Conservation (phyloP, 1,284 basidiomycete genomes). For the Marasmius sp. region DNA sequence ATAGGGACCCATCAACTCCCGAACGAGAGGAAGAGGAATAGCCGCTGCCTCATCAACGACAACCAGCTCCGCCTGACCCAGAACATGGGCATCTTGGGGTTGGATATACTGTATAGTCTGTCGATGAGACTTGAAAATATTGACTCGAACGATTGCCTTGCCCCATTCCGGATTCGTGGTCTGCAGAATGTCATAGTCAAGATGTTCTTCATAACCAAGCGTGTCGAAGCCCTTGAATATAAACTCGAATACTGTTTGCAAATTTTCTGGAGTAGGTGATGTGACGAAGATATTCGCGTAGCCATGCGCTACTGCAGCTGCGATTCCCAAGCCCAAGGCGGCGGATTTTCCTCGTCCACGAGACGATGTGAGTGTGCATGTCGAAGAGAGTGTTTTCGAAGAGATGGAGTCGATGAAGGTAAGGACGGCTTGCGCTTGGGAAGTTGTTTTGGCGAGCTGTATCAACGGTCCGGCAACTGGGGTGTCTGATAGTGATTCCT, state of each 20-base stretch:
- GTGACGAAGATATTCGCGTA: conserved; percentile 99
- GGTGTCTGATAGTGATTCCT: conserved; percentile 79
- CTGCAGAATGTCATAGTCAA: conserved; percentile 95
- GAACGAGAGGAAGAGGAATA: conserved; percentile 93
- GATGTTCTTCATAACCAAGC: conserved; percentile 95
- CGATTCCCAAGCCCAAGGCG: conserved; percentile 90
- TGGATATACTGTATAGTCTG: conserved; percentile 99
- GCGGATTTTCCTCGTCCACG: conserved; percentile 98
- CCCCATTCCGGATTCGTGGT: conserved; percentile 94
- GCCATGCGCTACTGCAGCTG: conserved; percentile 90
- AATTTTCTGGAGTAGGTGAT: conserved; percentile 95
- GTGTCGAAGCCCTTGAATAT: conserved; percentile 96
- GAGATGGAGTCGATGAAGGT: conserved; percentile 93
- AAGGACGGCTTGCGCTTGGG: conserved; percentile 90
- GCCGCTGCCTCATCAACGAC: conserved; percentile 99
- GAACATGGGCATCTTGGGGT: conserved; percentile 95
- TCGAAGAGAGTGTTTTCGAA: conserved; percentile 91
- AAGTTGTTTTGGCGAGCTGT: conserved; percentile 90
- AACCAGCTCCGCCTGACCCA: conserved; percentile 96
- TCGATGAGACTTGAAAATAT: conserved; percentile 85
- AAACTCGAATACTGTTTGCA: conserved; percentile 98
- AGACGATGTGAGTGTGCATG: conserved; percentile 91
- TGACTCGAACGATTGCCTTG: conserved; percentile 94
- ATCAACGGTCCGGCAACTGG: conserved; percentile 90
- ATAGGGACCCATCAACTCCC: conserved; percentile 95